Base-by-base conservation (phyloP, 108 stramenopile species). In the Bacterosira constricta region DNA sequence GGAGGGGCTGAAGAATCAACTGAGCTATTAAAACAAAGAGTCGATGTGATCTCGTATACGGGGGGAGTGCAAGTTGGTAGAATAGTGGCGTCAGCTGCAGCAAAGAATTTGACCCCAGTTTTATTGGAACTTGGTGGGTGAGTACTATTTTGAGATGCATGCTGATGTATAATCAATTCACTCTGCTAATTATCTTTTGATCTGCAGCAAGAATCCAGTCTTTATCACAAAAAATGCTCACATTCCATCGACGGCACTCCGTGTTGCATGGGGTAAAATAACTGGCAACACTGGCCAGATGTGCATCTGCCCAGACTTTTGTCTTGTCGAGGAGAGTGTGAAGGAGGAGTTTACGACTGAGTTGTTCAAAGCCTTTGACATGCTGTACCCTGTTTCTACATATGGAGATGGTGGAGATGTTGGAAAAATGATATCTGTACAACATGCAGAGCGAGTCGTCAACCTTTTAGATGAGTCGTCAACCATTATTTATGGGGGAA, bases 61-160 rank as follows among this genome's bases (percentile, higher is more conserved):
- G 97, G 97, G 25, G 84, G 83, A 18, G 77, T 73, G 0, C 59
- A 60, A 3, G 87, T 88, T 21, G 88, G 88, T 35, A 52, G 68
- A 41, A 94, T 97, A 18, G 84, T 98, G 17, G 78, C 84, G 30
- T 49, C 45, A 39, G 89, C 91, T 1, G 90, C 93, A 3, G 95
- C 96, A 17, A 81, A 84, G 71, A 88, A 94, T 26, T 55, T 97
- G 60, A 95, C 96, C 1, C 98, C 98, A 23, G 79, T 77, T 12
- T 34, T 92, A 0, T 71, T 98, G 25, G 98, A 98, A 73, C 81
- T 97, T n/a, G 98, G 97, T 12, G 98, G 98, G 11, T n/a, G n/a
- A n/a, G n/a, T n/a, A n/a, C n/a, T n/a, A n/a, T n/a, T n/a, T n/a
- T n/a, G n/a, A n/a, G n/a, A n/a, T n/a, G n/a, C n/a, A n/a, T n/a